These are phyloP conservation scores for Fusarium liriodendri DNA, from an alignment of 2,329 filamentous ascomycete species.

Conservation along the genomic window DNA sequence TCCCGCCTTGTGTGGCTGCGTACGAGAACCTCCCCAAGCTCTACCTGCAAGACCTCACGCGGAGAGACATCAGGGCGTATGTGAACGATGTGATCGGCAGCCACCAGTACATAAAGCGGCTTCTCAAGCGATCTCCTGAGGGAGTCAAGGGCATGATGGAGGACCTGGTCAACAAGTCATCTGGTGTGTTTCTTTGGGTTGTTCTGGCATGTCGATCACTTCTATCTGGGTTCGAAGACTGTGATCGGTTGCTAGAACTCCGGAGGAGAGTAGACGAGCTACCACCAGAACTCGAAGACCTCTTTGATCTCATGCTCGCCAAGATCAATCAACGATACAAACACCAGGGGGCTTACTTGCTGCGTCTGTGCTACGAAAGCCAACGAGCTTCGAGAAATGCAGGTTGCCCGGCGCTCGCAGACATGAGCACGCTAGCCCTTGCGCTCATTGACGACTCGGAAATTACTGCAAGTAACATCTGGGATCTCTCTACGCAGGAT, in stretches of 20 bases:
- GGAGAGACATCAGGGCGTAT: neutral
- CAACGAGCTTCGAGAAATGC: neutral
- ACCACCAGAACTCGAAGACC: neutral
- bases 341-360: neutral
- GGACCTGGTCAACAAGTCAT: neutral
- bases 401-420: neutral
- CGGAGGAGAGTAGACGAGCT: neutral
- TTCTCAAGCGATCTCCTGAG: neutral
- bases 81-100: neutral
- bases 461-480: neutral
- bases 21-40: neutral
- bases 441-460: neutral
- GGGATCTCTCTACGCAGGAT: neutral
- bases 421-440: neutral
- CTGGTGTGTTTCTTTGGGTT: neutral
- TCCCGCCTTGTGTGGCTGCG: neutral
- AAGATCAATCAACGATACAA: neutral
- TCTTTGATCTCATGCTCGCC: neutral
- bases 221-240: neutral
- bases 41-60: neutral
- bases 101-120: neutral
- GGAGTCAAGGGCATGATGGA: neutral
- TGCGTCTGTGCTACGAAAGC: neutral
- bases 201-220: neutral
- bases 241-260: neutral